Conservation (phyloP, 495 filamentous ascomycete species). For the Viridothelium virens region DNA sequence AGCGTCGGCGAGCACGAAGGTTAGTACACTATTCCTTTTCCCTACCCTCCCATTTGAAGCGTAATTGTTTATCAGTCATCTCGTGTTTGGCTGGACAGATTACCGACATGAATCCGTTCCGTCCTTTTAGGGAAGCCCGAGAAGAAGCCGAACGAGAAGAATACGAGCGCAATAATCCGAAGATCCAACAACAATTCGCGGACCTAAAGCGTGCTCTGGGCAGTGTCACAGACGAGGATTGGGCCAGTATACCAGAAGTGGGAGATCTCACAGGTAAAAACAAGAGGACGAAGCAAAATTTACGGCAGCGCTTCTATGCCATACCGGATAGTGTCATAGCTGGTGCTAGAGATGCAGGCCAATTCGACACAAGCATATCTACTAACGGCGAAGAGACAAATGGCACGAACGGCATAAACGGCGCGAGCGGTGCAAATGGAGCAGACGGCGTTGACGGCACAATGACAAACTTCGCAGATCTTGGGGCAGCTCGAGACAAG, state of each 20-base stretch:
- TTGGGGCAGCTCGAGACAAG: slow-evolving; percentile 89
- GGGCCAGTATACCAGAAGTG: slow-evolving; percentile 90
- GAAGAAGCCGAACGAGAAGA: slow-evolving; percentile 85
- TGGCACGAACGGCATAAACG: slow-evolving; percentile 29
- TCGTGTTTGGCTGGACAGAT: slow-evolving; percentile 57
- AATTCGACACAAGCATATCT: slow-evolving; percentile 76
- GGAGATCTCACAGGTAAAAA: slow-evolving; percentile 95
- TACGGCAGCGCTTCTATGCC: slow-evolving; percentile 83
- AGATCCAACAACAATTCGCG: slow-evolving; percentile 97
- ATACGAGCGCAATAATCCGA: slow-evolving; percentile 93
- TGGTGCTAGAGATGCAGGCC: slow-evolving; percentile 65
- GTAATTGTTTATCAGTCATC: slow-evolving; percentile 29
- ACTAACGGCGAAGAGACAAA: slow-evolving; percentile 60
- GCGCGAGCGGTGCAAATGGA: too few relatives aligned
- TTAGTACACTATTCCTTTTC: slow-evolving; percentile 49
- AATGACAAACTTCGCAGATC: slow-evolving; percentile 97
- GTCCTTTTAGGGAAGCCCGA: slow-evolving; percentile 82
- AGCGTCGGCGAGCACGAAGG: slow-evolving; percentile 77
- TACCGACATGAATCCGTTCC: slow-evolving; percentile 66
- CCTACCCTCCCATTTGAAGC: slow-evolving; percentile 19
- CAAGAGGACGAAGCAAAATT: slow-evolving; percentile 70
- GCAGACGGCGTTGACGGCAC: slow-evolving; percentile 63
- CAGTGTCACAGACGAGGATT: slow-evolving; percentile 87
- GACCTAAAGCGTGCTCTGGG: slow-evolving; percentile 86
- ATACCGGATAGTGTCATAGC: slow-evolving; percentile 95